Conservation (phyloP, 805 yeast genomes). For the Pichia rugopelliculosa region DNA sequence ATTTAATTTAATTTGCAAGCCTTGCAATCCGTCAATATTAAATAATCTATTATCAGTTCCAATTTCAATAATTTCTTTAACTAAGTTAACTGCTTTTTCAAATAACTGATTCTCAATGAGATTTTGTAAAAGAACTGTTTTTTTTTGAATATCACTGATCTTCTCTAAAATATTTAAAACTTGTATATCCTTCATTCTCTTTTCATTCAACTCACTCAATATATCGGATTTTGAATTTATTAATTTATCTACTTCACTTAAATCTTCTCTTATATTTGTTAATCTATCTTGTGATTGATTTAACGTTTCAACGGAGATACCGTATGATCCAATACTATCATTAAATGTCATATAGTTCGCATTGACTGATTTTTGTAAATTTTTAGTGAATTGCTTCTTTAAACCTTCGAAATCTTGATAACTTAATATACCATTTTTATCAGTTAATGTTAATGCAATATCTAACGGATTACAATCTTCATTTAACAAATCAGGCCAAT, state of each 20-base stretch:
- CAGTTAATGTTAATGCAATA: slow-evolving; percentile 73
- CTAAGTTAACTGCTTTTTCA: slow-evolving; percentile 35
- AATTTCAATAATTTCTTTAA: slow-evolving; percentile 31
- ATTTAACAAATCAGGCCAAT: slow-evolving; percentile 36
- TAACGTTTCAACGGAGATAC: slow-evolving; percentile 56
- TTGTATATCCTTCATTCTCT: slow-evolving; percentile 54
- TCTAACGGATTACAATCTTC: slow-evolving; percentile 75
- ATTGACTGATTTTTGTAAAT: slow-evolving; percentile 65
- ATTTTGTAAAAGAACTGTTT: slow-evolving; percentile 59
- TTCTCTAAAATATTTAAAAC: slow-evolving; percentile 64
- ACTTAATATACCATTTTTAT: slow-evolving; percentile 77
- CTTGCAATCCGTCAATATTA: slow-evolving; percentile 46
- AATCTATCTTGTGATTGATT: slow-evolving; percentile 48
- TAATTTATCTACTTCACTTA: slow-evolving; percentile 16
- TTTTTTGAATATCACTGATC: slow-evolving; percentile 50
- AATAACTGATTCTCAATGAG: slow-evolving; percentile 65
- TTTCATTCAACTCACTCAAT: slow-evolving; percentile 57
- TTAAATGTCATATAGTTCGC: slow-evolving; percentile 80
- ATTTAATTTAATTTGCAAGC: slow-evolving; percentile 45
- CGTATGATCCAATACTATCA: slow-evolving; percentile 77
- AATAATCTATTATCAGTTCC: slow-evolving; percentile 50
- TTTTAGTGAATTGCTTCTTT: slow-evolving; percentile 46
- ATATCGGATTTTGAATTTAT: slow-evolving; percentile 44
- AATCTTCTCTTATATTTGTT: slow-evolving; percentile 16
- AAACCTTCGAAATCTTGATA: slow-evolving; percentile 58